Conservation (phyloP, 2,329 filamentous ascomycete species). For the Paecilomyces formosus region DNA sequence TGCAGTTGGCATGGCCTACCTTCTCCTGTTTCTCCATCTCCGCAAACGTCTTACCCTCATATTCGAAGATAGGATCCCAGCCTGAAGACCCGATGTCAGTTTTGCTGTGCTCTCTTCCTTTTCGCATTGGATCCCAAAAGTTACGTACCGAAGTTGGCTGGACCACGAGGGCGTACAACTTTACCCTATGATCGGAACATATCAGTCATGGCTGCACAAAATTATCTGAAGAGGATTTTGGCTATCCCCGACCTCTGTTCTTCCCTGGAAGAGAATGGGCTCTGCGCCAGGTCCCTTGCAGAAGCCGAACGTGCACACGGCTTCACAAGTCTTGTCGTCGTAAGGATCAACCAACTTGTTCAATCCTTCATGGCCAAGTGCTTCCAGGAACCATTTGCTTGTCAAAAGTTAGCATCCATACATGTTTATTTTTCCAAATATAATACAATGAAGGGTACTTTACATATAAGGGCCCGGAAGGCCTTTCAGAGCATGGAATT, state of each 20-base stretch:
- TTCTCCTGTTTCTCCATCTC: constrained; percentile 93
- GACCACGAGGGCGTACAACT: constrained; percentile 78
- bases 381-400: constrained; percentile 90
- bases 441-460: constrained; percentile 19
- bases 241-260: constrained; percentile 60
- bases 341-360: constrained; percentile 88
- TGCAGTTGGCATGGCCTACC: constrained; percentile 43
- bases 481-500: constrained; percentile 84
- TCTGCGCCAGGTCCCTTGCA: constrained; percentile 76
- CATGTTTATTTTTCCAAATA: background rate
- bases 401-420: constrained; percentile 3
- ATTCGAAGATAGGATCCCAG: constrained; percentile 96
- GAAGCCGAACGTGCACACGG: constrained; percentile 94
- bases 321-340: constrained; percentile 82
- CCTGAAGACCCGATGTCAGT: constrained; percentile 44
- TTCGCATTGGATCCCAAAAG: background rate
- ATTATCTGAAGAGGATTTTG: constrained; percentile 5
- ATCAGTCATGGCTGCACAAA: background rate
- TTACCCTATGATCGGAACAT: constrained; percentile 48
- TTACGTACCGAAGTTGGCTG: constrained; percentile 65
- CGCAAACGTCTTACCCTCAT: constrained; percentile 83
- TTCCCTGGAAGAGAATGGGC: constrained; percentile 82
- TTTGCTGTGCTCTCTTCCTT: background rate
- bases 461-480: constrained; percentile 95
- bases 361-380: constrained; percentile 73